Evolutionary conservation across 257 asterid genomes (phyloP), one percentile per base, ranked within the genome.

Genomic region (Oldenlandia corymbosa): DNA sequence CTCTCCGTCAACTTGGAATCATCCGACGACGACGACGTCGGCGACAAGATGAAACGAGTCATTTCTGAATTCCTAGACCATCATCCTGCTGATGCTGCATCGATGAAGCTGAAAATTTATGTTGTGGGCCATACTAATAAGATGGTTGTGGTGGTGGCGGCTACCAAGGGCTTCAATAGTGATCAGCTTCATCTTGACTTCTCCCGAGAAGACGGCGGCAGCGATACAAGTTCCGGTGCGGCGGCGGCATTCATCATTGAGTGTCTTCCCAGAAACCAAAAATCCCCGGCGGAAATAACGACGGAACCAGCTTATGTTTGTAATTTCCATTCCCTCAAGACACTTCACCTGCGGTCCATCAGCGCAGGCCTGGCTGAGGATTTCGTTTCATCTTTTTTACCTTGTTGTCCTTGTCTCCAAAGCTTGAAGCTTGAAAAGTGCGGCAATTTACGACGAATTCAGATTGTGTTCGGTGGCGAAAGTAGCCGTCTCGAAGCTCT

Each of bases 401-500:
- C 60, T 8, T 30, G 24, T 53, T 53, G 59, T 28, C 7, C 21
- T 16, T 27, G 6, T 10, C 39, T 54, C 1, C 24, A 54, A 54
- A 54, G 41, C 60, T 54, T 54, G 41, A 54, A 31, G 42, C 4
- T 54, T 21, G 60, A 54, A 34, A 54, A 54, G 6, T 54, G 60
- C 41, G 41, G 42, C 21, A 41, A 24, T 14, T 54, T 54, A 18
- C 7, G 9, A 17, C 23, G 24, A 2, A 30, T 54, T 16, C 24
- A 54, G 3, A 21, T 54, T 24, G 34, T 30, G 1, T 3, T 32
- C 7, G 30, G 24, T 10, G n/a, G n/a, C n/a, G n/a, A n/a, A n/a
- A 24, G 1, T 6, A 16, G 16, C n/a, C n/a, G n/a, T 28, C 60
- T 54, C 12, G 12, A 7, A 17, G 4, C 8, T 5, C 41, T 54